These are phyloP conservation scores for Pythium coloratum DNA, from an alignment of 352 stramenopile genomes.

Conservation along the genomic window DNA sequence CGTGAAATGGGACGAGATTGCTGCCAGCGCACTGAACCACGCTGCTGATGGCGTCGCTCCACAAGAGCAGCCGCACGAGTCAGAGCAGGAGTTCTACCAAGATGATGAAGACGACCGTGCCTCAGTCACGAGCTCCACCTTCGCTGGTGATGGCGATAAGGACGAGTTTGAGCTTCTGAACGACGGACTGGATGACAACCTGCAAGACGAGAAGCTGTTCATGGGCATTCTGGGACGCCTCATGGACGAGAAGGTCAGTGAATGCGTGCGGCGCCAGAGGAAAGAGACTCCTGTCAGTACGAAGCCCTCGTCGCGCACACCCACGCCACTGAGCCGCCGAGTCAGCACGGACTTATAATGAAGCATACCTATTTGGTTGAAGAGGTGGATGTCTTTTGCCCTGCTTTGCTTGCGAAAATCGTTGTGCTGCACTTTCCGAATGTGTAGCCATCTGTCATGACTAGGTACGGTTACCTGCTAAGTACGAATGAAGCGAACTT, in stretches of 20 bases:
- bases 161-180: conserved; percentile 81
- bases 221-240: conserved; percentile 58
- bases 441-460: background rate
- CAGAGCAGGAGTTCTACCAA: conserved; percentile 24
- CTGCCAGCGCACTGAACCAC: conserved; percentile 48
- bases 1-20: conserved; percentile 59
- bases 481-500: conserved; percentile 5
- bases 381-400: too few relatives aligned
- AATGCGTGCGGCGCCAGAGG: conserved; percentile 21
- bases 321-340: conserved; percentile 2
- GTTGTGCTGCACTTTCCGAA: background rate
- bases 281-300: background rate
- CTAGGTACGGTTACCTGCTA: background rate
- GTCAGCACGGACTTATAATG: conserved; percentile 4
- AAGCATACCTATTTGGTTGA: background rate
- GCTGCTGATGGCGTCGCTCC: conserved; percentile 30
- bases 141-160: conserved; percentile 43
- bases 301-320: background rate
- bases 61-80: conserved; percentile 3
- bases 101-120: conserved; percentile 24
- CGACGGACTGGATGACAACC: conserved; percentile 52
- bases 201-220: conserved; percentile 77
- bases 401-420: too few relatives aligned
- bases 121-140: conserved; percentile 28
- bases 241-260: conserved; percentile 66